Evolutionary conservation across 2,329 filamentous ascomycete species (phyloP), one percentile per base, ranked within the genome.

Genomic region (Talaromyces islandicus): DNA sequence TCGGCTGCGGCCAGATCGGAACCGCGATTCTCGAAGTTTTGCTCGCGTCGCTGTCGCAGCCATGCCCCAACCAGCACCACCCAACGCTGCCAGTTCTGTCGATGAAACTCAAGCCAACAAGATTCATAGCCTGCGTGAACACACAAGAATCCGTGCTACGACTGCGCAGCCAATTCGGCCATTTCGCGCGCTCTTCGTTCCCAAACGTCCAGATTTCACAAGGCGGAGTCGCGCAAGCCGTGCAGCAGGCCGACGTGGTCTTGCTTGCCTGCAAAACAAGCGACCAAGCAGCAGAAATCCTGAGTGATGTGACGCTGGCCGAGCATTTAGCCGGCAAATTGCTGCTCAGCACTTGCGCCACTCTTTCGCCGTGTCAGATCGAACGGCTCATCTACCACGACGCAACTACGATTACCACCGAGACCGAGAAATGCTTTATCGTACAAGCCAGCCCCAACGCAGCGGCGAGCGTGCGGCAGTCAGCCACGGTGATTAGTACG

Each of bases 121-220:
- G 59, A 19, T 61, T 61, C 25, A 55, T 61, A 51, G 59, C 59
- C 17, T 61, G 59, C 32, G 59, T 61, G 21, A 61, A 55, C 14
- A 61, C 51, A 2, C 55, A 61, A 21, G 51, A 61, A 12, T 61
- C 59, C 32, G 59, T 61, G 24, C 54, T 51, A 50, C 55, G 59
- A 32, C 51, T 61, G 19, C 59, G 59, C 32, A 54, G 10, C 10
- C 43, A 61, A 52, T 61, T 61, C 32, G 59, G 59, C 14, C 56
- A 51, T 50, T 43, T 58, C n/a, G 41, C 59, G n/a, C 56, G 59
- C 50, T 57, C 50, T 43, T 19, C 51, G 19, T 61, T 58, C 7
- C 59, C 59, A 4, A 58, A 61, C 12, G 41, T 61, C 14, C 59
- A 61, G 53, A 61, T 61, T 24, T 58, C 56, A 4, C 59, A 55